Evolutionary conservation across 495 filamentous ascomycete species (phyloP).

Genomic region (Terfezia boudieri): DNA sequence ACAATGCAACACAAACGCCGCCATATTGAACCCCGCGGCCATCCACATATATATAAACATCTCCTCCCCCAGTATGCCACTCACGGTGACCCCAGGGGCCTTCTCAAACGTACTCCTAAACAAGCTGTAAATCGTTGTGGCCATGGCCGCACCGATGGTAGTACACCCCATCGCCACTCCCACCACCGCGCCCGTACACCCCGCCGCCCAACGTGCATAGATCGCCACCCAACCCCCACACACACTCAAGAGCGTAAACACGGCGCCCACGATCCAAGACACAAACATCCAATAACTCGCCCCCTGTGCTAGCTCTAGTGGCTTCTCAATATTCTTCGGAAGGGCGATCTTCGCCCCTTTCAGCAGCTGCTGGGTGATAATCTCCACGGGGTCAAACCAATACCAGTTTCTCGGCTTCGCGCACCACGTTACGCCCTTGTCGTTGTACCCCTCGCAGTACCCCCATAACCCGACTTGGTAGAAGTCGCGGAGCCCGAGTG

Average conservation of each 20-base stretch:
- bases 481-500: constrained; percentile 76
- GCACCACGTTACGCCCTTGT: constrained; percentile 50
- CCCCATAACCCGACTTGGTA: constrained; percentile 83
- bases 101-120: constrained; percentile 49
- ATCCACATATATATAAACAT: constrained; percentile 92
- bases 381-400: constrained; percentile 75
- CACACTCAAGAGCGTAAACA: constrained; percentile 35
- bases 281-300: constrained; percentile 83
- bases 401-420: constrained; percentile 45
- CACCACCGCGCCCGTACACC: constrained; percentile 28
- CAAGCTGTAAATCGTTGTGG: constrained; percentile 57
- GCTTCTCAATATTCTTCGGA: constrained; percentile 43
- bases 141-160: constrained; percentile 48
- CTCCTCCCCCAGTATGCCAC: constrained; percentile 38
- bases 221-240: constrained; percentile 22
- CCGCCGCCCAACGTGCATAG: constrained; percentile 26
- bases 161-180: constrained; percentile 40
- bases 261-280: constrained; percentile 48
- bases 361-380: constrained; percentile 54
- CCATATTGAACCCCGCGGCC: constrained; percentile 38
- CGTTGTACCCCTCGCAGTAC: constrained; percentile 66
- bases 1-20: constrained; percentile 48
- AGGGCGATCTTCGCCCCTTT: constrained; percentile 64
- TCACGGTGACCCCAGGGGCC: constrained; percentile 48
- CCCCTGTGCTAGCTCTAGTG: constrained; percentile 49